Percentiles rank a stretch among this genome's conserved stretches.
phyloP scores from a whole-genome alignment of 2,329 filamentous ascomycete species.

The Metarhizium rileyi region DNA sequence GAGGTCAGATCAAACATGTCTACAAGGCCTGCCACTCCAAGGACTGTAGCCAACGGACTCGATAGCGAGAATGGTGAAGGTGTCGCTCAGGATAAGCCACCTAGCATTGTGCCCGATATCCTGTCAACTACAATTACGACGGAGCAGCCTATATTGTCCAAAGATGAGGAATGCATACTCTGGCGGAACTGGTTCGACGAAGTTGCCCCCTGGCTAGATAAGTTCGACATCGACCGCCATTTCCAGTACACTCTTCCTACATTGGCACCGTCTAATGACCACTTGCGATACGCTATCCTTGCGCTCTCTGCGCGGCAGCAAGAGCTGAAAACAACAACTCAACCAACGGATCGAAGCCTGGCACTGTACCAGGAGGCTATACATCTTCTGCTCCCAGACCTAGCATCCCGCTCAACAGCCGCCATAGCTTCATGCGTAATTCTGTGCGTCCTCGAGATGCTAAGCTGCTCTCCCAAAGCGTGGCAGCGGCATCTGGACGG shows the following conservation, averaged over 20 bases:
- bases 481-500: slow-evolving; percentile 43
- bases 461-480: slow-evolving; percentile 35
- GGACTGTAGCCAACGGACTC: slow-evolving; percentile 9
- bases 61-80: background rate
- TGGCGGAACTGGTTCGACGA: slow-evolving; percentile 34
- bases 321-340: slow-evolving; percentile 30
- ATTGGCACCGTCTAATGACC: slow-evolving; percentile 32
- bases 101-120: background rate
- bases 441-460: slow-evolving; percentile 45
- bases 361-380: slow-evolving; percentile 42
- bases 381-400: slow-evolving; percentile 34
- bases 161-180: slow-evolving; percentile 22
- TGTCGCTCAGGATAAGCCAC: background rate
- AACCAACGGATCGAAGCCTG: slow-evolving; percentile 30
- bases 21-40: slow-evolving; percentile 18
- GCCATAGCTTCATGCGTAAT: slow-evolving; percentile 44
- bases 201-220: slow-evolving; percentile 38
- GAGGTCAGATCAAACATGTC: slow-evolving; percentile 29
- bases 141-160: slow-evolving; percentile 11
- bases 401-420: slow-evolving; percentile 36
- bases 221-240: slow-evolving; percentile 38
- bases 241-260: slow-evolving; percentile 38
- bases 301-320: slow-evolving; percentile 42
- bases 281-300: slow-evolving; percentile 38
- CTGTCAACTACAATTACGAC: background rate